Conservation (phyloP, 2,329 filamentous ascomycete genomes). For the Ophiostoma himal-ulmi region DNA sequence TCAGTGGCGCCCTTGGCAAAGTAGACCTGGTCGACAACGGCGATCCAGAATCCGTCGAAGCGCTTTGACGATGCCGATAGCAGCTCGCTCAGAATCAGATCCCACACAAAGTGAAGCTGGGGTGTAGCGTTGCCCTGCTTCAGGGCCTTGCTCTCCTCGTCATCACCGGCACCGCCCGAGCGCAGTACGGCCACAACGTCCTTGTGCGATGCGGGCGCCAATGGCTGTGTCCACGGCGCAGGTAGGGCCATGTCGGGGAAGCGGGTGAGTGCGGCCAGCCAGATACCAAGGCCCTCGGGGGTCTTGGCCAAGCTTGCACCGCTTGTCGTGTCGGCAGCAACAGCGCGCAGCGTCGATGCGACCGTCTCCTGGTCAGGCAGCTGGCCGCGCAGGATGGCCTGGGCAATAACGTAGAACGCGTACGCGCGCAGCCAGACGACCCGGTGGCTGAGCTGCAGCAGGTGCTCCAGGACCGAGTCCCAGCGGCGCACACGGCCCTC, state of each 20-base stretch:
- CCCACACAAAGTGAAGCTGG: constrained; percentile 84
- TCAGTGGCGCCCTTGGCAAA: constrained; percentile 78
- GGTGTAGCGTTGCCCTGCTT: constrained; percentile 70
- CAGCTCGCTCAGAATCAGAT: constrained; percentile 56
- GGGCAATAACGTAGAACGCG: constrained; percentile 75
- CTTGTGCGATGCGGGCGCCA: constrained; percentile 61
- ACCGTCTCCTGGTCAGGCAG: constrained; percentile 54
- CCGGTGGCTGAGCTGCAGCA: constrained; percentile 69
- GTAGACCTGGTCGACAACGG: constrained; percentile 74
- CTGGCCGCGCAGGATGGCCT: constrained; percentile 54
- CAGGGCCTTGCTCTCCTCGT: constrained; percentile 32
- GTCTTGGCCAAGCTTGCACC: constrained; percentile 61
- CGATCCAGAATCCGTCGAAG: constrained; percentile 26
- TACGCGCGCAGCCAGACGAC: constrained; percentile 88
- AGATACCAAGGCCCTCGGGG: constrained; percentile 83
- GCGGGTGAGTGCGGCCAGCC: constrained; percentile 62
- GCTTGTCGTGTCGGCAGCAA: constrained; percentile 45
- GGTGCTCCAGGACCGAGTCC: constrained; percentile 61
- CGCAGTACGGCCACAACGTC: constrained; percentile 69
- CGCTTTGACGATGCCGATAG: constrained; percentile 24
- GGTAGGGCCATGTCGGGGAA: constrained; percentile 62
- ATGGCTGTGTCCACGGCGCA: constrained; percentile 72
- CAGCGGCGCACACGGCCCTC: constrained; percentile 41
- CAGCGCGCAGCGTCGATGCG: constrained; percentile 51
- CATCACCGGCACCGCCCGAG: constrained; percentile 40